Conservation (phyloP, 768 basidiomycete genomes). For the Trametes cinnabarina region DNA sequence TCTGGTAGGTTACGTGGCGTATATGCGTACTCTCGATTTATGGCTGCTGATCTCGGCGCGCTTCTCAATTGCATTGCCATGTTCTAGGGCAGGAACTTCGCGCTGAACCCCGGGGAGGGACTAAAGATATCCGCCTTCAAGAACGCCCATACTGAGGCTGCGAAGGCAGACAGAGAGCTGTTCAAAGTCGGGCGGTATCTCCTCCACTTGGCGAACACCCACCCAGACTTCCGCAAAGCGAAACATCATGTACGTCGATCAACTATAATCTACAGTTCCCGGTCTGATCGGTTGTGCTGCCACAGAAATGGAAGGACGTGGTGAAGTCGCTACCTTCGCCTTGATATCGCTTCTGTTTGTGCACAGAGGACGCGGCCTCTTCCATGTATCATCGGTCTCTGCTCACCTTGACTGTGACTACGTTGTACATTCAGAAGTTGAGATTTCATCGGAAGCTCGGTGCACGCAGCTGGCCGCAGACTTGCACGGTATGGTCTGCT, state of each 20-base stretch:
- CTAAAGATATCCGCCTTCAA: conserved; percentile 83
- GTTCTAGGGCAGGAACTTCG: conserved; percentile 77
- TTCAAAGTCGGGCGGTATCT: conserved; percentile 64
- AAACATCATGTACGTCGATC: conserved; percentile 57
- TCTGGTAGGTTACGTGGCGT: conserved; percentile 43
- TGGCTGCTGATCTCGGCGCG: neutral
- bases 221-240: conserved; percentile 58
- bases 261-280: neutral
- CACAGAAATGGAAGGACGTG: conserved; percentile 51
- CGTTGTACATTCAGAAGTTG: too few relatives aligned
- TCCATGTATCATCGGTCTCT: too few relatives aligned
- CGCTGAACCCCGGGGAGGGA: conserved; percentile 80
- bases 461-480: too few relatives aligned
- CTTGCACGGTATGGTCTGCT: too few relatives aligned
- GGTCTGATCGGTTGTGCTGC: neutral
- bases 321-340: conserved; percentile 38
- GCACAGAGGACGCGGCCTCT: too few relatives aligned
- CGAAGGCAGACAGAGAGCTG: conserved; percentile 67
- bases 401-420: too few relatives aligned
- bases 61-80: neutral
- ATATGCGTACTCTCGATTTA: neutral
- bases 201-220: conserved; percentile 54
- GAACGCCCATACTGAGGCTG: conserved; percentile 65
- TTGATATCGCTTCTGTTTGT: too few relatives aligned
- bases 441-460: too few relatives aligned